Base-by-base conservation (phyloP, 2,329 filamentous ascomycete species). In the Karstenula rhodostoma region DNA sequence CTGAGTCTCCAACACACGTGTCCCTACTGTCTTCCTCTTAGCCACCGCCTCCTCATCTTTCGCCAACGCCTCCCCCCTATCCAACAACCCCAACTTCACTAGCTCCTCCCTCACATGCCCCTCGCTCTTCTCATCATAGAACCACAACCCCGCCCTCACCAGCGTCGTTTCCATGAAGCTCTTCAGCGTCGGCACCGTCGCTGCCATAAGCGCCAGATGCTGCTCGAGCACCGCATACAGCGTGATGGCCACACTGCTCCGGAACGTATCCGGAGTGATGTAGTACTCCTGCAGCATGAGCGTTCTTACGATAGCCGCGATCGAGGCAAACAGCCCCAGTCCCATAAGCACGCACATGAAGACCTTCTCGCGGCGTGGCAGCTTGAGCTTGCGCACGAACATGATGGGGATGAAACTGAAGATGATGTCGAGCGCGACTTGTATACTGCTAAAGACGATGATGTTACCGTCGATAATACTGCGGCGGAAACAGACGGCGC, bases 141-240 rank as follows among this genome's bases (percentile, higher is more conserved):
- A 66, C 51, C 61, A 65, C 43, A 56, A 19, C 1, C 66, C 64
- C 15, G 63, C 22, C 43, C 52, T 60, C 9, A 61, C 44, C 4
- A 67, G 57, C 27, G 42, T 29, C 22, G 29, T 50, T 25, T 62
- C 51, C 55, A 70, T 58, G 25, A 72, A 69, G 22, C 47, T 50
- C 62, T 71, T 71, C 37, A 73, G 59, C 25, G 70, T 73, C 19
- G 71, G 71, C 15, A 73, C 64, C 17, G 65, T 73, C 13, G 71
- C 71, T 4, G 67, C 71, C 29, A 73, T 69, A n/a, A 72, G 59
- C 10, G 66, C 71, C 29, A 73, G 61, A 23, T 72, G 65, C 49
- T 60, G 64, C 50, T 74, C 69, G n/a, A 74, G 37, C n/a, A 64
- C 57, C 15, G 70, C 67, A 66, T 66, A 73, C 17, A 71, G 25